Evolutionary conservation across 1,139 yeast genomes (phyloP).

Genomic region (Kluyveromyces marxianus): DNA sequence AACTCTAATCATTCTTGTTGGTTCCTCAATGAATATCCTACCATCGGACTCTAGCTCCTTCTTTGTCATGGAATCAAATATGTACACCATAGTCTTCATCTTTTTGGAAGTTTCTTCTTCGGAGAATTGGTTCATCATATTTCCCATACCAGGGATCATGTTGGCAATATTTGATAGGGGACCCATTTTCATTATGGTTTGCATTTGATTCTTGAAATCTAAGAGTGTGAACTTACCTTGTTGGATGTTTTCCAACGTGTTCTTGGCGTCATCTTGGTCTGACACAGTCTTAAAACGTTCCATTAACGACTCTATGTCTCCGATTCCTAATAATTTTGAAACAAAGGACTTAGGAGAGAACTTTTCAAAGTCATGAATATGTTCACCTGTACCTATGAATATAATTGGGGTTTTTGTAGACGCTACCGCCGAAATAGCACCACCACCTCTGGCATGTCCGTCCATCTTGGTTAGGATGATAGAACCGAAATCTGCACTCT

Average conservation of each 20-base stretch:
- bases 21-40: constrained; percentile 67
- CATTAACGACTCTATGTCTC: constrained; percentile 88
- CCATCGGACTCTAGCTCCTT: constrained; percentile 92
- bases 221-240: constrained; percentile 91
- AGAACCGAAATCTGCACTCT: constrained; percentile 87
- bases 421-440: constrained; percentile 98
- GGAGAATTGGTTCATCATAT: constrained; percentile 78
- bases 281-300: constrained; percentile 82
- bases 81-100: constrained; percentile 82
- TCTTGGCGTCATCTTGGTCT: constrained; percentile 76
- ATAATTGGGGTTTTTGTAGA: constrained; percentile 95
- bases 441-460: constrained; percentile 99
- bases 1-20: constrained; percentile 78
- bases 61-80: constrained; percentile 95
- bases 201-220: constrained; percentile 93
- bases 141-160: constrained; percentile 92
- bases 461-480: constrained; percentile 95
- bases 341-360: constrained; percentile 87
- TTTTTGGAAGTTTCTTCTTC: constrained; percentile 83
- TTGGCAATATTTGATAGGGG: constrained; percentile 88
- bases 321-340: constrained; percentile 86
- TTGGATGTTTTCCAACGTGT: constrained; percentile 85
- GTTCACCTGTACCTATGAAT: constrained; percentile 98
- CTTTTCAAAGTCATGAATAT: constrained; percentile 84
- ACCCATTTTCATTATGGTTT: constrained; percentile 92